Evolutionary conservation across 495 filamentous ascomycete genomes (phyloP).

Genomic region (Penicillium macrosclerotiorum): DNA sequence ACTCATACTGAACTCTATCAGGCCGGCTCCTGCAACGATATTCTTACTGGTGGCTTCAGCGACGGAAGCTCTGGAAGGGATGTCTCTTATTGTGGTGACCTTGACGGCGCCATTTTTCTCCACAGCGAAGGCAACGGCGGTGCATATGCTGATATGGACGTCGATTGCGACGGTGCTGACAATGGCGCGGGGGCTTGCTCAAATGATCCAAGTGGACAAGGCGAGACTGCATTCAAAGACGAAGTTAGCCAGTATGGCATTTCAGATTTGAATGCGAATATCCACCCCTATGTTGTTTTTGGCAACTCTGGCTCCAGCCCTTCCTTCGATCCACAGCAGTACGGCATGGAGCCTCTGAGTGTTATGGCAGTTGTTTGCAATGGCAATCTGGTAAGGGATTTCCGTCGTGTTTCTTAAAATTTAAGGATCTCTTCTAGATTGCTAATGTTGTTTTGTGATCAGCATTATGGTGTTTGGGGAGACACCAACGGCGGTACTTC

Average conservation of each 20-base stretch:
- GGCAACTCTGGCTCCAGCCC: conserved; percentile 48
- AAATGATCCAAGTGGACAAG: conserved; percentile 51
- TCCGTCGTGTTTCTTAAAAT: no score
- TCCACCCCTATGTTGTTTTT: conserved; percentile 66
- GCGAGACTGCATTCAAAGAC: conserved; percentile 53
- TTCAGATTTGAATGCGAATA: conserved; percentile 56
- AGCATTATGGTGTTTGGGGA: conserved; percentile 67
- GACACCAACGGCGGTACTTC: conserved; percentile 57
- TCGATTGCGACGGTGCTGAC: conserved; percentile 66
- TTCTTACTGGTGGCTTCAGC: conserved; percentile 24
- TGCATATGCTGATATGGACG: conserved; percentile 53
- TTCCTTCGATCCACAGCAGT: conserved; percentile 47
- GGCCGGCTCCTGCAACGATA: conserved; percentile 22
- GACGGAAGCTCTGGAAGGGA: conserved; percentile 12
- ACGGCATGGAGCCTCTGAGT: conserved; percentile 58
- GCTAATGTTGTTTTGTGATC: not conserved
- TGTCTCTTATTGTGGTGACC: conserved; percentile 31
- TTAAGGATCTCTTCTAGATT: not conserved
- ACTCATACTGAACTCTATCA: not conserved
- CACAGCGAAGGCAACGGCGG: conserved; percentile 20
- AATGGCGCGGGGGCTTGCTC: conserved; percentile 46
- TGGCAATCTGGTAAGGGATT: conserved; percentile 43
- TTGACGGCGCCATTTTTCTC: conserved; percentile 29
- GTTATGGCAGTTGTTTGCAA: conserved; percentile 64
- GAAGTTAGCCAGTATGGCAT: conserved; percentile 45